Evolutionary conservation across 208 protist species (phyloP), one percentile per base, ranked within the genome.

Genomic region (Phytomonas sp.): DNA sequence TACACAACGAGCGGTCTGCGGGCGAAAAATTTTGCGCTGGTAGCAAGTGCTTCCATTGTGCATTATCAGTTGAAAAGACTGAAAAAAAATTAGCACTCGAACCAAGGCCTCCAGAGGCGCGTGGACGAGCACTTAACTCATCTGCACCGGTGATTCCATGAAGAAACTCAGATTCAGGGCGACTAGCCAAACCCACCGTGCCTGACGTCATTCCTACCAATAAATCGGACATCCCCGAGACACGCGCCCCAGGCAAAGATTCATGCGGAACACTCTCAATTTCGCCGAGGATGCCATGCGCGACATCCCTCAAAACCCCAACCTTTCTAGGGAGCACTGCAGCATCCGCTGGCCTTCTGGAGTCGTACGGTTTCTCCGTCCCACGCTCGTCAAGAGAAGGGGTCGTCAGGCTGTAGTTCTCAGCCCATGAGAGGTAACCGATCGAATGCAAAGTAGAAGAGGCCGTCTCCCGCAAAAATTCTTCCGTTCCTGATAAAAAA

Each of bases 391-490:
- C 59, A 34, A 29, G 63, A 31, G 59, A 43, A 15, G 70, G 62
- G 29, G 68, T 71, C 13, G 68, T 76, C 0, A 88, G 60, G 32
- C 80, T 89, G 43, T 81, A 77, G 53, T 87, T 79, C 53, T 87
- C 87, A 26, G 20, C 20, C 1, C 77, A 70, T 1, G 84, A 87
- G 31, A 95, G 60, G 32, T 88, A 75, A 31, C 83, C 77, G 13
- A 95, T 80, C 11, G 83, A 87, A 79, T 93, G 87, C 60, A 95
- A 63, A 17, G 87, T 87, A 11, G 85, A 89, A 9, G 89, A 85
- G 2, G 79, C 76, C 15, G 85, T 84, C 17, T 80, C 74, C 30
- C 66, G 60, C 34, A 92, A 60, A 63, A 95, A 83, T 6, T 71
- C 76, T 17, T 80, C 78, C 8, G 87, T 79, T 28, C 77, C 81